Base-by-base conservation (phyloP, 108 stramenopile species). In the Nitzschia sp. region DNA sequence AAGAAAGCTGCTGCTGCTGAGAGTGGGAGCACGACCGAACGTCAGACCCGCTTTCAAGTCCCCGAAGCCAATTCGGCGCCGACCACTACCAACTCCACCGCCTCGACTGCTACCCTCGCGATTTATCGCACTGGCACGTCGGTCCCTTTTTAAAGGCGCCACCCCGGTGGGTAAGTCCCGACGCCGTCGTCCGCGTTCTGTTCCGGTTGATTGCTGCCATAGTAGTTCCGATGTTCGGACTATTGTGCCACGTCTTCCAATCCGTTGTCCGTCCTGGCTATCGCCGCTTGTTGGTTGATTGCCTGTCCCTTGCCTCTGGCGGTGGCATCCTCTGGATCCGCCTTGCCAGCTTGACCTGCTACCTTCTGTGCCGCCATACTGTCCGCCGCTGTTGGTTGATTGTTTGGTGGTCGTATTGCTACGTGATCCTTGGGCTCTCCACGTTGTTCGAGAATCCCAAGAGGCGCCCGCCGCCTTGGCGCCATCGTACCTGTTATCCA, bases 121-220 rank as follows among this genome's bases (percentile, higher is more conserved):
- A n/a, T n/a, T n/a, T n/a, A n/a, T n/a, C n/a, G n/a, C 51, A 53
- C 21, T 23, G 19, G 19, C 21, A 53, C 15, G 15, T 53, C 21
- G 8, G 19, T 5, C 51, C 51, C 51, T 53, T 53, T 53, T 18
- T 53, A 53, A 53, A 5, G 51, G 51, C 51, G 21, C 51, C 21
- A 23, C 8, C 21, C 21, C n/a, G 51, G 8, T 53, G 51, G 51
- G 19, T 53, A 53, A 53, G 51, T 5, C 51, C 51, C 51, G 5
- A 19, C n/a, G 13, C 51, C 21, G 51, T 19, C 21, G 15, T 18
- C 51, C 5, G 5, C 21, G 15, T 53, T 19, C 51, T n/a, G n/a
- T n/a, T n/a, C n/a, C n/a, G n/a, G n/a, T n/a, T n/a, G n/a, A n/a
- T n/a, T n/a, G n/a, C n/a, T n/a, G n/a, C n/a, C n/a, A n/a, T n/a